These are phyloP conservation scores for Leccinum disarticulatum DNA, from an alignment of 768 basidiomycete genomes.

Conservation along the genomic window DNA sequence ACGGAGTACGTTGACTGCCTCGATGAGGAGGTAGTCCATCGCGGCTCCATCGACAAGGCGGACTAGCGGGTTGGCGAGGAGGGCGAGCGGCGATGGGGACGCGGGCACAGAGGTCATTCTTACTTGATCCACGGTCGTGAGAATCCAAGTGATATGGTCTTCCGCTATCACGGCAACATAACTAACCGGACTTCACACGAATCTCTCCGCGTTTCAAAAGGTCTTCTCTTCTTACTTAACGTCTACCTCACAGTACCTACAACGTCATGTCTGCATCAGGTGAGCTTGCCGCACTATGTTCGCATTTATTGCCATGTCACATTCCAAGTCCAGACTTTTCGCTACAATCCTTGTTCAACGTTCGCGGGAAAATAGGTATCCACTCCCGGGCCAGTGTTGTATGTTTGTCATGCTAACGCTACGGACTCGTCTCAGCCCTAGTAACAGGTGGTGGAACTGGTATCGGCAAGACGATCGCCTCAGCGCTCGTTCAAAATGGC, in stretches of 20 bases:
- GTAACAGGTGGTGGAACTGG: conserved; percentile 85
- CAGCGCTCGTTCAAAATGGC: conserved; percentile 80
- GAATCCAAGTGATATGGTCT: too few relatives aligned
- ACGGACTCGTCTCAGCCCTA: conserved; percentile 48
- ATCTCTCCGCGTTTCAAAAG: background rate
- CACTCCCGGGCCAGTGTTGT: background rate
- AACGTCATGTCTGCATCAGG: conserved; percentile 17
- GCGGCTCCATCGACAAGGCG: conserved; percentile 63
- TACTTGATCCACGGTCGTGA: too few relatives aligned
- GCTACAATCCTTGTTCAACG: conserved; percentile 56
- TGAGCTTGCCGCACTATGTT: background rate
- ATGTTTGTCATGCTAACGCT: background rate
- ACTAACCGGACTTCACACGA: background rate
- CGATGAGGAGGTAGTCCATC: conserved; percentile 87
- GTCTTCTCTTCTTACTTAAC: too few relatives aligned
- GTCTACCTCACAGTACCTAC: too few relatives aligned
- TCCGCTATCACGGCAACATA: too few relatives aligned
- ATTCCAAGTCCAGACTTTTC: conserved; percentile 44
- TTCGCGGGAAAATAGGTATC: conserved; percentile 68
- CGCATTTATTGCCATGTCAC: background rate
- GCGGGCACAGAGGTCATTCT: conserved; percentile 29
- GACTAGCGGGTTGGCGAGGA: conserved; percentile 63
- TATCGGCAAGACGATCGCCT: conserved; percentile 82
- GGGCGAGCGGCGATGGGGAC: conserved; percentile 34
- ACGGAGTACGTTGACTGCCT: conserved; percentile 71